Base-by-base conservation (phyloP, 2,329 filamentous ascomycete species). In the Talaromyces sp. region DNA sequence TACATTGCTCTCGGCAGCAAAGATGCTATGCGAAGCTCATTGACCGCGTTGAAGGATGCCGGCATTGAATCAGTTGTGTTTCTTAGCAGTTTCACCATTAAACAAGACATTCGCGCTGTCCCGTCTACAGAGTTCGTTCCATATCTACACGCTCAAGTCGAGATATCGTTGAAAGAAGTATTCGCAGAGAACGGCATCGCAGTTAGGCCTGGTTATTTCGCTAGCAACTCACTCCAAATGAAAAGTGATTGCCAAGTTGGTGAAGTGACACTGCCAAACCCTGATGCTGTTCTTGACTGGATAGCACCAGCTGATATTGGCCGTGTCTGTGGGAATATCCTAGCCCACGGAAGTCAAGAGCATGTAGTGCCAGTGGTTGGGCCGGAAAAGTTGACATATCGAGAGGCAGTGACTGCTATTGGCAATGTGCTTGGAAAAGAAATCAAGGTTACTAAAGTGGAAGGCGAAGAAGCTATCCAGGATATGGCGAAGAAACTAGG, bases 41-140 rank as follows among this genome's bases (percentile, higher is more conserved):
- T 80, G 43, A 57, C 67, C 52, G 76, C 80, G 1, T 66, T 83
- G 46, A 78, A 77, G 54, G 58, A 63, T 14, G 70, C 69, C 1
- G 80, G 80, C 0, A 67, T 81, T 30, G 70, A 77, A 10, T 73
- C 69, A 30, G 70, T 80, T 5, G 75, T 79, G 13, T 71, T 82
- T n/a, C 66, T 81, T 17, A 78, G 75, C 67, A 76, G 70, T 57
- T 68, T 64, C 47, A 68, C 66, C 11, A 57, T 77, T 16, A 46
- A 53, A 2, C 62, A 57, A 1, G 68, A 73, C 16, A 22, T 65
- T 5, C 47, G 57, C 7, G 55, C 60, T 11, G 56, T 76, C 3
- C 5, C 55, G 1, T 62, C 65, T 1, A 48, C n/a, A 1, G 65
- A 74, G 0, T 20, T 70, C 16, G 75, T 81, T 19, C 54, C 73